These are phyloP conservation scores for Leccinum barrowsii DNA, from an alignment of 768 basidiomycete genomes.

Conservation along the genomic window DNA sequence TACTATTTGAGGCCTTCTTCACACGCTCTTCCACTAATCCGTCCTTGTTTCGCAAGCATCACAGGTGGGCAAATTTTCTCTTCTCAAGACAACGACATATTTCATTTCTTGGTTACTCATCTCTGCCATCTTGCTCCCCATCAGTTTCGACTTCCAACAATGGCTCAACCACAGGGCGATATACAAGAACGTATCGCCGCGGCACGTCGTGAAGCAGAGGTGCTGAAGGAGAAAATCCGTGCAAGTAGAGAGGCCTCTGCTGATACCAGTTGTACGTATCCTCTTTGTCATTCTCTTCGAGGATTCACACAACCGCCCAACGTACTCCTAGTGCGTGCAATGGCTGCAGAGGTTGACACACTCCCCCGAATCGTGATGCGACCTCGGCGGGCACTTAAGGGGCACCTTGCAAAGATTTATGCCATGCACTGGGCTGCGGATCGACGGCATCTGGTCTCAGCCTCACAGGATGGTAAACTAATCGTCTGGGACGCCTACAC, in stretches of 20 bases:
- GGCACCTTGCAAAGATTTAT: constrained; percentile 99
- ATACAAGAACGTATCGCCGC: constrained; percentile 93
- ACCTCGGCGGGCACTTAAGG: constrained; percentile 89
- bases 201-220: constrained; percentile 94
- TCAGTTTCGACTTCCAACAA: constrained; percentile 29
- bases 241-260: constrained; percentile 94
- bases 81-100: constrained; percentile 8
- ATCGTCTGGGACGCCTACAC: constrained; percentile 99
- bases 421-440: constrained; percentile 99
- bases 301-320: constrained; percentile 14
- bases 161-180: constrained; percentile 81
- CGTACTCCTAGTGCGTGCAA: constrained; percentile 75
- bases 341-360: constrained; percentile 95
- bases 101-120: not conserved
- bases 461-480: constrained; percentile 98
- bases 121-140: not conserved
- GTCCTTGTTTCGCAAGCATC: constrained; percentile 29
- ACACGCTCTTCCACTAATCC: constrained; percentile 8
- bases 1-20: constrained; percentile 12
- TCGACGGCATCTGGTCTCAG: constrained; percentile 95
- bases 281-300: constrained; percentile 1
- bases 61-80: constrained; percentile 29
- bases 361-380: constrained; percentile 97
- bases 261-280: constrained; percentile 89
- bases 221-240: constrained; percentile 97